phyloP scores from a whole-genome alignment of 768 basidiomycete genomes.

The Psilocybe cyanescens region DNA sequence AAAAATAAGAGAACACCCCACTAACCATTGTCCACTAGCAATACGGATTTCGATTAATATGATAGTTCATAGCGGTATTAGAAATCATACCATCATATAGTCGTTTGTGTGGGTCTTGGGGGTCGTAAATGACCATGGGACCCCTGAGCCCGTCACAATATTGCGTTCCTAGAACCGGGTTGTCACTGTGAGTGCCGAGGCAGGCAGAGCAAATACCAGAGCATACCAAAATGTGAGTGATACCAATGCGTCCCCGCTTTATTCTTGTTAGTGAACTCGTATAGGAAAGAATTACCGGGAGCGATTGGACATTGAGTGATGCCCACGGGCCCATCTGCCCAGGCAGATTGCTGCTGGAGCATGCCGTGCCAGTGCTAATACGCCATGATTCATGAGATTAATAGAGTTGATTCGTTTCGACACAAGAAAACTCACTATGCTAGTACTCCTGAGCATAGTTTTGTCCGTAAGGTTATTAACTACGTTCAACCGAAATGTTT shows the following conservation, averaged over 20 bases:
- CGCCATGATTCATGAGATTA: not conserved
- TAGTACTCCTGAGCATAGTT: slow-evolving; percentile 31
- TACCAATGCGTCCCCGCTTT: slow-evolving; percentile 42
- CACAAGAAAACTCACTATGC: slow-evolving; percentile 28
- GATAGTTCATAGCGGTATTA: no score
- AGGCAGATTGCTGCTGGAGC: slow-evolving; percentile 43
- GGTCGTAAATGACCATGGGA: slow-evolving; percentile 41
- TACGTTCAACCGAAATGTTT: slow-evolving; percentile 46
- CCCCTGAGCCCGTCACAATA: slow-evolving; percentile 53
- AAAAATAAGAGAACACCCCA: slow-evolving; percentile 5
- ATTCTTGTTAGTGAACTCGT: slow-evolving; percentile 36
- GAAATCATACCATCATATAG: slow-evolving; percentile 26
- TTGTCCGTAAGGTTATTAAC: slow-evolving; percentile 46
- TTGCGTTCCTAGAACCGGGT: slow-evolving; percentile 26
- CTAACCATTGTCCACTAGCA: not conserved
- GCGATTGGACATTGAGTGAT: slow-evolving; percentile 55
- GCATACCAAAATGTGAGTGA: slow-evolving; percentile 35
- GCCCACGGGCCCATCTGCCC: slow-evolving; percentile 45
- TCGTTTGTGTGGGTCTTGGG: slow-evolving; percentile 32
- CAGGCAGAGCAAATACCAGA: no score
- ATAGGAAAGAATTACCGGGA: slow-evolving; percentile 43
- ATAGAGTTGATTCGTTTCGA: not conserved
- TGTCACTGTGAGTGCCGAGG: slow-evolving; percentile 12
- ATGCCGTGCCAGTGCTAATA: slow-evolving; percentile 58
- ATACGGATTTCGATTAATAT: no score